Evolutionary conservation across 129 eudicot genomes (phyloP).

Genomic region (Gnaphalium uliginosum): DNA sequence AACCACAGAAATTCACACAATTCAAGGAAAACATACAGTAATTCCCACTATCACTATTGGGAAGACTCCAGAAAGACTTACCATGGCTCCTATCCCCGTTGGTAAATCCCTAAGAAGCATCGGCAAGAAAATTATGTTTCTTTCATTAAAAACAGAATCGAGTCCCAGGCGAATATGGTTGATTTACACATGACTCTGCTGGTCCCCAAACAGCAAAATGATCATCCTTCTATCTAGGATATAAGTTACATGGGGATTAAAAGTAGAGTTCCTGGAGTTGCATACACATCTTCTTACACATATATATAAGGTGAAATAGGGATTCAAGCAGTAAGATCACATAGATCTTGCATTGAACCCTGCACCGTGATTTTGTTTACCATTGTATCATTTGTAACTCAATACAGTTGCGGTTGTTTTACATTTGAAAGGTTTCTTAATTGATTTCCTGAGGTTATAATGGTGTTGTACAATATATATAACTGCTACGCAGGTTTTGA

Average conservation of each 20-base stretch:
- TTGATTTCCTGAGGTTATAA: background rate
- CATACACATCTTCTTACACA: constrained; percentile 17
- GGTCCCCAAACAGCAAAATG: background rate
- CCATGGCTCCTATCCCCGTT: constrained; percentile 45
- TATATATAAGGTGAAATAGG: constrained; percentile 20
- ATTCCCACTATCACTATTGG: constrained; percentile 55
- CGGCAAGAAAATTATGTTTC: background rate
- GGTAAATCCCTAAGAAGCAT: constrained; percentile 40
- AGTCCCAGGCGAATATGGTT: background rate
- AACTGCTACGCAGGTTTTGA: background rate
- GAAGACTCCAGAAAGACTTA: constrained; percentile 46
- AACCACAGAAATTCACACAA: constrained; percentile 44
- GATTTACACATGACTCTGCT: background rate
- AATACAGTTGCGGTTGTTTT: background rate
- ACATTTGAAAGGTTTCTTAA: background rate
- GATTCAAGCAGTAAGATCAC: constrained; percentile 19
- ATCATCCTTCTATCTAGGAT: background rate
- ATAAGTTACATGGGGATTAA: constrained; percentile 9
- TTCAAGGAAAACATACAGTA: constrained; percentile 32
- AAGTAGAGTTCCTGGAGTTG: constrained; percentile 4
- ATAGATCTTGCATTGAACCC: constrained; percentile 15
- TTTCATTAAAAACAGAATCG: background rate
- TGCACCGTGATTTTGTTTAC: background rate
- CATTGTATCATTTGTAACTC: constrained; percentile 3
- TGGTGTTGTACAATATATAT: background rate